A percentile compares a stretch with the other conserved stretches of the same genome.
phyloP scores from a whole-genome alignment of 2,329 filamentous ascomycete species.

The Purpureocillium lavendulum region DNA sequence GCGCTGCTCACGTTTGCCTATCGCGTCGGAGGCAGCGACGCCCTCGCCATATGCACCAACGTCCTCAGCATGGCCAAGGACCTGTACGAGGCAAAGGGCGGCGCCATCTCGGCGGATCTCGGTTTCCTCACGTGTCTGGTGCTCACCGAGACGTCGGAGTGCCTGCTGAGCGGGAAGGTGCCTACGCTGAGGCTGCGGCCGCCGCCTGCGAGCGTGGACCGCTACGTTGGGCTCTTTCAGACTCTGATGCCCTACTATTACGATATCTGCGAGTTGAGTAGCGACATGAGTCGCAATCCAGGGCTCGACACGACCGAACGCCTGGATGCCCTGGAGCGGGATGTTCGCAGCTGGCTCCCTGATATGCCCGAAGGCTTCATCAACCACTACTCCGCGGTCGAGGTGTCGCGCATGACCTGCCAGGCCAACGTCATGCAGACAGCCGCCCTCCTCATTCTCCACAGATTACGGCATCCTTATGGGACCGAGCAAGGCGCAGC shows the following conservation, averaged over 20 bases:
- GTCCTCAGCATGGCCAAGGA: slow-evolving; percentile 12
- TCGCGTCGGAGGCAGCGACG: slow-evolving; percentile 7
- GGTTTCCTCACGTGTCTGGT: slow-evolving; percentile 11
- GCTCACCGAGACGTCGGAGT: slow-evolving; percentile 14
- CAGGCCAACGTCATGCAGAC: slow-evolving; percentile 16
- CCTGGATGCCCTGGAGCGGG: slow-evolving; percentile 7
- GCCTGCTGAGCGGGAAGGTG: slow-evolving; percentile 11
- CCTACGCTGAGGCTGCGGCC: slow-evolving; percentile 13
- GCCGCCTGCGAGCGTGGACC: slow-evolving; percentile 12
- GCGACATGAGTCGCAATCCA: slow-evolving; percentile 5
- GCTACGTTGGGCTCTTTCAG: slow-evolving; percentile 15
- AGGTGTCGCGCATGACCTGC: slow-evolving; percentile 19
- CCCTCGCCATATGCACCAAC: slow-evolving; percentile 9
- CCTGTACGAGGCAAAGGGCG: slow-evolving; percentile 5
- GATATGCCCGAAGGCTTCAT: slow-evolving; percentile 12
- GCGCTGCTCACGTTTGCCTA: slow-evolving; percentile 12
- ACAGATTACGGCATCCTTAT: slow-evolving; percentile 13
- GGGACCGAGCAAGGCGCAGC: too few relatives aligned
- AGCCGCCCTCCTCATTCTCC: slow-evolving; percentile 13
- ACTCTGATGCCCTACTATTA: slow-evolving; percentile 15
- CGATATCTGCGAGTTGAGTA: slow-evolving; percentile 15
- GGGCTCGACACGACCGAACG: neutral
- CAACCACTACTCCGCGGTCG: slow-evolving; percentile 9
- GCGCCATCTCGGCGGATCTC: neutral
- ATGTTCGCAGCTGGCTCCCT: slow-evolving; percentile 13